Conservation (phyloP, 1,139 yeast genomes). For the Suhomyces atakaporum region DNA sequence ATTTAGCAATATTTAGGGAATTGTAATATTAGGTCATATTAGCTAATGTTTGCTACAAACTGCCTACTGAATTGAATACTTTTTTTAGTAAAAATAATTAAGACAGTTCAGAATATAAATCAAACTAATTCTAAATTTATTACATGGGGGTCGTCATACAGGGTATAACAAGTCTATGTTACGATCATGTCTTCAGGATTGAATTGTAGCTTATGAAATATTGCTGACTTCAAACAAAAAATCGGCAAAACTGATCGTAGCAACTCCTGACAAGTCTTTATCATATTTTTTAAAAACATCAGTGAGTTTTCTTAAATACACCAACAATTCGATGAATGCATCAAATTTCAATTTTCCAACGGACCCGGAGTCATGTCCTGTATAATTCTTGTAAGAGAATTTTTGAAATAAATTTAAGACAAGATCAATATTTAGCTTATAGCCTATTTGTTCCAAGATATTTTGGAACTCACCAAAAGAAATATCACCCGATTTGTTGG, state of each 20-base stretch:
- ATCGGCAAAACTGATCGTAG: constrained; percentile 76
- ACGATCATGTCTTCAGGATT: not conserved
- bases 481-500: constrained; percentile 60
- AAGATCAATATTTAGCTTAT: constrained; percentile 61
- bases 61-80: no score
- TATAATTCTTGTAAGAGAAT: constrained; percentile 50
- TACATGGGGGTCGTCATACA: not conserved
- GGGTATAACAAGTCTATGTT: not conserved
- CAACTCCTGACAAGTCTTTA: constrained; percentile 72
- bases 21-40: no score
- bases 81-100: no score
- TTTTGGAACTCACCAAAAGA: constrained; percentile 68
- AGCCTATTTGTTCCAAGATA: constrained; percentile 71
- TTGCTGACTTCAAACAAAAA: constrained; percentile 66
- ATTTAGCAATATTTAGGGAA: no score
- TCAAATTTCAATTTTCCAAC: constrained; percentile 74
- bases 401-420: constrained; percentile 62
- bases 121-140: not conserved
- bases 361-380: constrained; percentile 26
- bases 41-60: no score
- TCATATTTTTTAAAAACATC: constrained; percentile 80
- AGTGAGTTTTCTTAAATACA: constrained; percentile 74
- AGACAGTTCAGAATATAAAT: not conserved
- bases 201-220: constrained; percentile 21
- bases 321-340: constrained; percentile 77